Conservation (phyloP, 768 basidiomycete genomes). For the Chlorophyllum brunneum region DNA sequence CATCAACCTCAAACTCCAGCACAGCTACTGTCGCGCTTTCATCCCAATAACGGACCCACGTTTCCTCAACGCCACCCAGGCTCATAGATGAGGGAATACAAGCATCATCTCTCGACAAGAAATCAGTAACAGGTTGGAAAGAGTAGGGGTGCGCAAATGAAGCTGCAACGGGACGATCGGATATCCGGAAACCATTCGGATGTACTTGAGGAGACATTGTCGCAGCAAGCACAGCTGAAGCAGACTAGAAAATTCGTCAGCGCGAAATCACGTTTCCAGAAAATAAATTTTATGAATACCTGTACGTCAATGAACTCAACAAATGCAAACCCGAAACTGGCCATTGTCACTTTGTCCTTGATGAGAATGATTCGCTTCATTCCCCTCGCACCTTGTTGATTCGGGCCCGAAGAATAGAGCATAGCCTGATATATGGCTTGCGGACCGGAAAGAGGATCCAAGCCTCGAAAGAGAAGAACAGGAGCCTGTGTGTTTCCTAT, state of each 20-base stretch:
- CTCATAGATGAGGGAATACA: slow-evolving; percentile 63
- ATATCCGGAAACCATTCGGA: slow-evolving; percentile 92
- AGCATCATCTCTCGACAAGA: slow-evolving; percentile 72
- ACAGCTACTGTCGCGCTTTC: slow-evolving; percentile 74
- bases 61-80: slow-evolving; percentile 68
- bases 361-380: slow-evolving; percentile 87
- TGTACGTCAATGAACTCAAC: slow-evolving; percentile 85
- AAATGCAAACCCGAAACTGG: slow-evolving; percentile 92
- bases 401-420: slow-evolving; percentile 73
- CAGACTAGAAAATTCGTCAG: slow-evolving; percentile 51
- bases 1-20: slow-evolving; percentile 76
- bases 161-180: slow-evolving; percentile 81
- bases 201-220: slow-evolving; percentile 85
- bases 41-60: slow-evolving; percentile 91
- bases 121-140: slow-evolving; percentile 77
- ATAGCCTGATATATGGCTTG: slow-evolving; percentile 86
- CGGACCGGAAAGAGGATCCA: slow-evolving; percentile 84
- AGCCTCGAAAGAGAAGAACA: slow-evolving; percentile 84
- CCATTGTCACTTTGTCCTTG: slow-evolving; percentile 83
- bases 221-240: slow-evolving; percentile 76
- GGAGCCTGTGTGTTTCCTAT: slow-evolving; percentile 84
- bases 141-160: slow-evolving; percentile 93
- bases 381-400: slow-evolving; percentile 76
- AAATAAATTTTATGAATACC: slow-evolving; percentile 39
- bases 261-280: not conserved